Evolutionary conservation across 1,284 basidiomycete genomes (phyloP).

Genomic region (Cutaneotrichosporon daszewskae): DNA sequence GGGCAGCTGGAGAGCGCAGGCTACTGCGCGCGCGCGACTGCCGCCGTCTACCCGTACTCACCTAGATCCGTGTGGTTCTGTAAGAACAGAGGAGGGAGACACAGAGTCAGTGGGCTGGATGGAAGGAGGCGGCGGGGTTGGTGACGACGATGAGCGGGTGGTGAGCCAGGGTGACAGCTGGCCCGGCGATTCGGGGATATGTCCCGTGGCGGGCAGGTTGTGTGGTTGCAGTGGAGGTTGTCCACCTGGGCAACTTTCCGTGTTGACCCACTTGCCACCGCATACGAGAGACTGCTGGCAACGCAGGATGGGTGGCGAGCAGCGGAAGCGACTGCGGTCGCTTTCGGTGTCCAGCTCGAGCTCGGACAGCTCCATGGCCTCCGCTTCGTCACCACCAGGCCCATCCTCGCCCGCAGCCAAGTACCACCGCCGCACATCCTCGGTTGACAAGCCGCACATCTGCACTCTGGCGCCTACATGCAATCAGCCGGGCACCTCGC

Average conservation of each 20-base stretch:
- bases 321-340: too few relatives aligned
- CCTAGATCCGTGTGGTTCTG: background rate
- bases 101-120: background rate
- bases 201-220: background rate
- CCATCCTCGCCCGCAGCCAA: conserved; percentile 5
- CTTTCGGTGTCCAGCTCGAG: too few relatives aligned
- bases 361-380: background rate
- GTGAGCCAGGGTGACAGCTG: conserved; percentile 1
- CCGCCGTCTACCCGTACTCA: background rate
- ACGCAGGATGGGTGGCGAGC: too few relatives aligned
- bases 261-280: too few relatives aligned
- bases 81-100: background rate
- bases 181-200: conserved; percentile 2
- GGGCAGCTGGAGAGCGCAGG: too few relatives aligned
- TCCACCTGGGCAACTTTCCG: too few relatives aligned
- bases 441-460: conserved; percentile 46
- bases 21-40: background rate
- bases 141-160: conserved; percentile 2
- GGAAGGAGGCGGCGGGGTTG: background rate
- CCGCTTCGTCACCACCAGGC: background rate
- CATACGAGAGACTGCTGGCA: too few relatives aligned
- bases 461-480: conserved; percentile 80
- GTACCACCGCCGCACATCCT: conserved; percentile 25
- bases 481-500: conserved; percentile 57
- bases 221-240: conserved; percentile 11